Percentiles rank a stretch among this genome's conserved stretches.
phyloP scores from a whole-genome alignment of 164 flowering plant species.

The Berberis vulgaris region DNA sequence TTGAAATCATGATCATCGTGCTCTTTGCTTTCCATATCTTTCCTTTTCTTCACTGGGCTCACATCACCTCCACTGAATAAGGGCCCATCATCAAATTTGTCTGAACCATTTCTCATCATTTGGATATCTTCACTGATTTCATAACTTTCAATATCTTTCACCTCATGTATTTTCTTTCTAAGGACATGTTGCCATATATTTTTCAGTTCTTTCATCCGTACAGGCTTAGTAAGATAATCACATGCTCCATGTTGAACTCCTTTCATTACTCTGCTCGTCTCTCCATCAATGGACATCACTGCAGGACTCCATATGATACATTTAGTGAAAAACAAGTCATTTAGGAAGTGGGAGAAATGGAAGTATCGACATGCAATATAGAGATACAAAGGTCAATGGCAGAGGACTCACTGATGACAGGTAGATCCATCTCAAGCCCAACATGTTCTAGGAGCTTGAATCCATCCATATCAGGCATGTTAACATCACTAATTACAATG shows the following conservation, averaged over 20 bases:
- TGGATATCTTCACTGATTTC: neutral
- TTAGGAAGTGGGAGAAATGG: neutral
- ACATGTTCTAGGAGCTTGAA: conserved; percentile 33
- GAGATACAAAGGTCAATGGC: neutral
- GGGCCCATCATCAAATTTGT: too few species aligned
- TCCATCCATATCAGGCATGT: conserved; percentile 41
- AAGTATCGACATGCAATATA: neutral
- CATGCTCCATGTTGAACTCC: neutral
- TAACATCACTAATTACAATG: conserved; percentile 37
- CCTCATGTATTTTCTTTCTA: neutral
- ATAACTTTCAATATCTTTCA: neutral
- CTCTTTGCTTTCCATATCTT: neutral
- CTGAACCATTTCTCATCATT: too few species aligned
- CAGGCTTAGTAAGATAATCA: neutral
- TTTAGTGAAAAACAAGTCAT: too few species aligned
- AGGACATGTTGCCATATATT: neutral
- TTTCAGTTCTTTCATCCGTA: neutral
- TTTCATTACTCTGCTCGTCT: neutral
- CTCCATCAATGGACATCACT: neutral
- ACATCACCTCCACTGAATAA: too few species aligned
- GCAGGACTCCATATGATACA: neutral
- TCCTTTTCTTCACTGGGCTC: neutral
- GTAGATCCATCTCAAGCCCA: conserved; percentile 39
- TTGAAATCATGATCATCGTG: neutral
- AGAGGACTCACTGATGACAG: conserved; percentile 33